A percentile compares a stretch with the other conserved stretches of the same genome.
Evolutionary conservation across 768 basidiomycete genomes (phyloP).

Genomic region (Lactifluus piperatus): DNA sequence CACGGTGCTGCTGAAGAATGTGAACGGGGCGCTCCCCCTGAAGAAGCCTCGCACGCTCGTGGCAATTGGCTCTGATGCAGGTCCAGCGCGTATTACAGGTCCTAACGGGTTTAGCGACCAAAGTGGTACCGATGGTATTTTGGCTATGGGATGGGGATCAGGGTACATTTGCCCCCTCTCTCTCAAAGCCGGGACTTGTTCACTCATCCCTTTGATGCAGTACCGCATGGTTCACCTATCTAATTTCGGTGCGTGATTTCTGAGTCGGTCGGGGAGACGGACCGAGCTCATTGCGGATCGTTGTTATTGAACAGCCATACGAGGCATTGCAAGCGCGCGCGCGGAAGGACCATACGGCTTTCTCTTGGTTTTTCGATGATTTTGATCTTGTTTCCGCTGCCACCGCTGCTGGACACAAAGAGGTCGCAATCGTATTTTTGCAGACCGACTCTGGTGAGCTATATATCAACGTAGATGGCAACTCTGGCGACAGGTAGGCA

Average conservation of each 20-base stretch:
- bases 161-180: constrained; percentile 35
- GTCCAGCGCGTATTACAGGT: constrained; percentile 33
- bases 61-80: constrained; percentile 50
- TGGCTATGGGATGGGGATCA: constrained; percentile 92
- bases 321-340: constrained; percentile 75
- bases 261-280: no score
- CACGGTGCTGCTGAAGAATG: constrained; percentile 71
- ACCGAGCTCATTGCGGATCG: background rate
- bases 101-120: constrained; percentile 42
- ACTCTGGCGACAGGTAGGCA: no score
- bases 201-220: constrained; percentile 22
- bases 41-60: constrained; percentile 49
- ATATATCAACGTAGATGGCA: constrained; percentile 33
- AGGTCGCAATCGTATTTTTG: constrained; percentile 46
- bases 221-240: constrained; percentile 68
- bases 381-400: constrained; percentile 46
- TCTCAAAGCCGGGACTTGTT: background rate
- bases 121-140: constrained; percentile 43
- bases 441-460: constrained; percentile 28
- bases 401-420: constrained; percentile 36
- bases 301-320: constrained; percentile 44
- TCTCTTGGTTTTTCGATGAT: constrained; percentile 65
- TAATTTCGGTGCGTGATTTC: constrained; percentile 62
- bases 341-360: constrained; percentile 50
- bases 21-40: constrained; percentile 46